Evolutionary conservation across 1,284 basidiomycete species (phyloP).

Genomic region (Ganoderma lucidum): DNA sequence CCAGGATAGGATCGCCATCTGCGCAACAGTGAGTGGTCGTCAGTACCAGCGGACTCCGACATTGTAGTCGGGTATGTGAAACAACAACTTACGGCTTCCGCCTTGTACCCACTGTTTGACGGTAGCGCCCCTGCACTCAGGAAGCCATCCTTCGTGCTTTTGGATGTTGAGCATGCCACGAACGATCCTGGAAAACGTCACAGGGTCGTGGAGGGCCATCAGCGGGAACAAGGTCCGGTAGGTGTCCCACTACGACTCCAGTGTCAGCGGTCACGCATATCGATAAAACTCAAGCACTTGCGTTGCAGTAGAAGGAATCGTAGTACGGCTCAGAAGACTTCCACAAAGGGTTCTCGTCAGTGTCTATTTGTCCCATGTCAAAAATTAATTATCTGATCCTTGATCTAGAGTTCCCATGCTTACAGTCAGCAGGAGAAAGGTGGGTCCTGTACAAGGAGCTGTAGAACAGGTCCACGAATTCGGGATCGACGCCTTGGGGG

Average conservation of each 20-base stretch:
- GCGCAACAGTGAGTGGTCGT: not conserved
- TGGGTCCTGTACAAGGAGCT: conserved; percentile 72
- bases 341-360: conserved; percentile 76
- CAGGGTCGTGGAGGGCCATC: conserved; percentile 67
- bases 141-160: conserved; percentile 72
- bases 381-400: conserved; percentile 67
- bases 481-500: conserved; percentile 53
- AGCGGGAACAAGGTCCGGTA: conserved; percentile 66
- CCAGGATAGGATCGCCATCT: conserved; percentile 72
- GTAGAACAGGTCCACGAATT: conserved; percentile 63
- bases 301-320: conserved; percentile 61
- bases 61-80: not conserved
- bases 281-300: not conserved
- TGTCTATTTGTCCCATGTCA: conserved; percentile 50
- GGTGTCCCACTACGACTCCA: conserved; percentile 62
- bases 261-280: not conserved
- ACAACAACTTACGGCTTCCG: conserved; percentile 59
- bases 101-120: conserved; percentile 63
- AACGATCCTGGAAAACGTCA: conserved; percentile 63
- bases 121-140: conserved; percentile 66
- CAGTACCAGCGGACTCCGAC: not conserved
- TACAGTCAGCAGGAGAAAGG: conserved; percentile 72
- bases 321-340: conserved; percentile 70
- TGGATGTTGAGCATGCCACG: conserved; percentile 73
- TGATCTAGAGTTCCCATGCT: conserved; percentile 63